phyloP scores from a whole-genome alignment of 148 eudicot genomes.

The Talinum fruticosum region DNA sequence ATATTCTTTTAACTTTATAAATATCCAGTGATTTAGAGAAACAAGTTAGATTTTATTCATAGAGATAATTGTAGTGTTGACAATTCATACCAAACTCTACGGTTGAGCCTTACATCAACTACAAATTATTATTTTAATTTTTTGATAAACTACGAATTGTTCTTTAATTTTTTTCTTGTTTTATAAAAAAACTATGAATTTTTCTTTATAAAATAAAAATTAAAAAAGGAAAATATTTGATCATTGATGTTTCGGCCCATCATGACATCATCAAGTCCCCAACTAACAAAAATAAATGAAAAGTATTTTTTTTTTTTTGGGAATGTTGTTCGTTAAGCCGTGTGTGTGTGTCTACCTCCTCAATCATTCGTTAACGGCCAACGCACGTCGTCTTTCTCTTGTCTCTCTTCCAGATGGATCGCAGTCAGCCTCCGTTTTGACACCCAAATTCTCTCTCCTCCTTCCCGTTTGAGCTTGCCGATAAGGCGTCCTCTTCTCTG shows the following conservation, averaged over 20 bases:
- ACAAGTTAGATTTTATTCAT: no score
- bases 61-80: no score
- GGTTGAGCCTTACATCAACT: neutral
- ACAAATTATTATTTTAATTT: neutral
- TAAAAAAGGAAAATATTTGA: neutral
- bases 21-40: no score
- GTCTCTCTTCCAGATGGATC: slow-evolving; percentile 1
- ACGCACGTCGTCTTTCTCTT: neutral
- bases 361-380: slow-evolving; percentile 13
- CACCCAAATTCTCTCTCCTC: slow-evolving; percentile 5
- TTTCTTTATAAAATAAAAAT: no score
- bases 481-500: neutral
- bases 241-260: neutral
- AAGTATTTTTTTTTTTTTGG: no score
- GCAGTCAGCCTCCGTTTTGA: neutral
- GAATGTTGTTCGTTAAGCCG: no score
- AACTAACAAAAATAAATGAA: neutral
- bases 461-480: neutral
- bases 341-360: neutral
- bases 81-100: neutral
- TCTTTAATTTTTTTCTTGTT: no score
- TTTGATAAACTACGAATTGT: neutral
- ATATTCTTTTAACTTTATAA: no score
- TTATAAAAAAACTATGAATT: no score
- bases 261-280: neutral